Evolutionary conservation across 139 green algal species (phyloP).

Genomic region (Picochlorum sp.): DNA sequence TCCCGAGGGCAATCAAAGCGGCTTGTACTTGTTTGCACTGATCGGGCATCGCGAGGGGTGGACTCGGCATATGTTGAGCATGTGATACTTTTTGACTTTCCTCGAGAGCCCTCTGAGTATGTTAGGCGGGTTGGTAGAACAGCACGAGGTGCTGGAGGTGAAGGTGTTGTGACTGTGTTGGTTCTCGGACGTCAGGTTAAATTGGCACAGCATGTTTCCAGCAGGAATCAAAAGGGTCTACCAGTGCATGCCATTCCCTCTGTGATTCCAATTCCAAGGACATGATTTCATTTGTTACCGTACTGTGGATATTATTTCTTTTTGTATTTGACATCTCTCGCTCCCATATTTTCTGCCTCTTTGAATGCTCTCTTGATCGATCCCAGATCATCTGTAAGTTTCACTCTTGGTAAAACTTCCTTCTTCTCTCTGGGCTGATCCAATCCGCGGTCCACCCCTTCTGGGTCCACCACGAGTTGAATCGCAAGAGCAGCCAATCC

Average conservation of each 20-base stretch:
- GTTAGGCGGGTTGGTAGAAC: conserved; percentile 82
- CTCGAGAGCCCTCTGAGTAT: conserved; percentile 89
- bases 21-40: conserved; percentile 66
- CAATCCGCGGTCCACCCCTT: not conserved
- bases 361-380: conserved; percentile 23
- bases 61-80: conserved; percentile 57
- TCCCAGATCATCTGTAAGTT: conserved; percentile 23
- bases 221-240: conserved; percentile 53
- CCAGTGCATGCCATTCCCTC: conserved; percentile 59
- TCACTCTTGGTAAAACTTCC: conserved; percentile 4
- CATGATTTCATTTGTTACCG: not conserved
- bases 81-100: conserved; percentile 96
- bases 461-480: not conserved
- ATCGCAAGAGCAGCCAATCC: conserved; percentile 17
- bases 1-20: not conserved
- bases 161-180: conserved; percentile 66
- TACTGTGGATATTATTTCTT: not conserved
- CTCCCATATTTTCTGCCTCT: conserved; percentile 21
- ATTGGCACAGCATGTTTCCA: conserved; percentile 62
- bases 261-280: conserved; percentile 4
- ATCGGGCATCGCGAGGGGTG: conserved; percentile 65
- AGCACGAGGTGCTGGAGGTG: conserved; percentile 65
- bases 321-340: not conserved
- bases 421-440: not conserved
- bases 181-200: conserved; percentile 76